phyloP scores from a whole-genome alignment of 129 eudicot genomes.

The Flaveria robusta region DNA sequence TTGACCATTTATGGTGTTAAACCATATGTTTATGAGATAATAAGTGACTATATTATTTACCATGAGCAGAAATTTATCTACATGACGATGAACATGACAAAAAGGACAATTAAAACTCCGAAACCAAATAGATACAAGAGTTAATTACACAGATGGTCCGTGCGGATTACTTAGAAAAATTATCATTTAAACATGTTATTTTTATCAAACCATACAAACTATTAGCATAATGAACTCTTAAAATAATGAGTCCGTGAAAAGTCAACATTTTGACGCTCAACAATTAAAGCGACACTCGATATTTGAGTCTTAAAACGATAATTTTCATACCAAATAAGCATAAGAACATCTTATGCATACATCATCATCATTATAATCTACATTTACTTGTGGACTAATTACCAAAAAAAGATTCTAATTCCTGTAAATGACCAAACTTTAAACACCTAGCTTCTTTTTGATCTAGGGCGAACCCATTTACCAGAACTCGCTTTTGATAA shows the following conservation, averaged over 20 bases:
- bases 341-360: constrained; percentile 13
- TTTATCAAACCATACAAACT: too few species aligned
- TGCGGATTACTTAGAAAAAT: too few species aligned
- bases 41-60: too few species aligned
- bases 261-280: neutral
- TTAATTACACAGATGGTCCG: too few species aligned
- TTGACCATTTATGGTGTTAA: too few species aligned
- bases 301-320: neutral
- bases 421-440: neutral
- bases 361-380: constrained; percentile 20
- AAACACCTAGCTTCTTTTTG: constrained; percentile 34
- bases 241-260: neutral
- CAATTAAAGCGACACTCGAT: neutral
- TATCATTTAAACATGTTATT: too few species aligned
- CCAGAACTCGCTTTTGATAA: constrained; percentile 53
- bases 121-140: too few species aligned
- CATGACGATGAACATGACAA: too few species aligned
- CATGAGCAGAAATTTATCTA: too few species aligned
- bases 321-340: neutral
- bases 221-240: too few species aligned
- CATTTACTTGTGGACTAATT: constrained; percentile 24
- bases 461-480: constrained; percentile 66
- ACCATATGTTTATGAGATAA: too few species aligned
- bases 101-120: too few species aligned
- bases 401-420: neutral